Base-by-base conservation (phyloP, 805 yeast genomes). In the Alloascoidea africana region DNA sequence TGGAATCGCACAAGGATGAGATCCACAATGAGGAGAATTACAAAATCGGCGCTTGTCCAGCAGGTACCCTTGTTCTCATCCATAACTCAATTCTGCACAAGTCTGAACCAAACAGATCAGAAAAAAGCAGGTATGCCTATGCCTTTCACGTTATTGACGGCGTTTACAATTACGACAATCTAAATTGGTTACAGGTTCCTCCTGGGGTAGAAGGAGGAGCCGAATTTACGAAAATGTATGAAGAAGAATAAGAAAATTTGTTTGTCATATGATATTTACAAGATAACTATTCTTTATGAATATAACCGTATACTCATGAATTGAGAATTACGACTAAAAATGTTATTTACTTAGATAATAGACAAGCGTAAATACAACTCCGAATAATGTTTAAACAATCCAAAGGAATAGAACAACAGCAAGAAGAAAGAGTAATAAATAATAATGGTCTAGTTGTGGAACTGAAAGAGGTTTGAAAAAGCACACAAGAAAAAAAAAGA, bases 91-190 rank as follows among this genome's bases (percentile, higher is more conserved):
- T 81, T 2, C 52, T 82, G 16, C 93, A 82, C 51, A 75, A 77
- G 53, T 76, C 85, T 3, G 82, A 73, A 45, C 59, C 60, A 38
- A 82, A 82, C 50, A 36, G 48, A 1, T 70, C 81, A 8, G 45
- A 45, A 3, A 62, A 60, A 40, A 74, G 84, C 5, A 63, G 93
- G 43, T 79, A 63, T 49, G 91, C 86, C 0, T 82, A 80, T 54
- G 78, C 91, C 0, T 82, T 82, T 56, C 93, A 82, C 50, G 66
- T 77, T 34, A 77, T 82, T 40, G 91, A 82, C 38, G 89, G 89
- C 2, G 54, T 43, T 2, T 59, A 69, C 8, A 52, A 65, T 17
- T 82, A 79, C 48, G 91, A 81, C 50, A 56, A 58, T 16, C 53
- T 62, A 48, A 81, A 81, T 51, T 82, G 93, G 91, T 62, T 81